Evolutionary conservation across 495 filamentous ascomycete species (phyloP).

Genomic region (Parachaetomium inaequale): DNA sequence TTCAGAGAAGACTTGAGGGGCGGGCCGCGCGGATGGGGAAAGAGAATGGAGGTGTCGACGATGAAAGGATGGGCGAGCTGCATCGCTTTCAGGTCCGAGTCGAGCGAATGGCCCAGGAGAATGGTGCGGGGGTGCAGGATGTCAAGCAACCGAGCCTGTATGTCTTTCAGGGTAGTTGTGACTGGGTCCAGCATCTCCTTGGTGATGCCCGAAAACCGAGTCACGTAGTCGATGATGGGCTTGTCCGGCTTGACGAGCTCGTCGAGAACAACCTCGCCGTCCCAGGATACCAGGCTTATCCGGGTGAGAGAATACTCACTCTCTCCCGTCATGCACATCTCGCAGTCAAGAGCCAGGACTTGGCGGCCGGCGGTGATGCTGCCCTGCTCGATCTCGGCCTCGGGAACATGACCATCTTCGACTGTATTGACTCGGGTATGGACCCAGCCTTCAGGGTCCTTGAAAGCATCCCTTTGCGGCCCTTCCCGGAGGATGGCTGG

Average conservation of each 20-base stretch:
- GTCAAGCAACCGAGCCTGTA: slow-evolving; percentile 70
- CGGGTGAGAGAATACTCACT: slow-evolving; percentile 76
- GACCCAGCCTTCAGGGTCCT: slow-evolving; percentile 70
- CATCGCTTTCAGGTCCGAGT: slow-evolving; percentile 81
- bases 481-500: slow-evolving; percentile 57
- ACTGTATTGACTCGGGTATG: slow-evolving; percentile 66
- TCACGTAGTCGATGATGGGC: slow-evolving; percentile 86
- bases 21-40: slow-evolving; percentile 53
- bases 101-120: slow-evolving; percentile 85
- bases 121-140: slow-evolving; percentile 73
- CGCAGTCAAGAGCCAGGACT: slow-evolving; percentile 86
- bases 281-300: slow-evolving; percentile 83
- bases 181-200: slow-evolving; percentile 72
- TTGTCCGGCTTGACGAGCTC: slow-evolving; percentile 85
- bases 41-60: slow-evolving; percentile 83
- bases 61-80: slow-evolving; percentile 87
- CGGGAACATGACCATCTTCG: slow-evolving; percentile 63
- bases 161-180: slow-evolving; percentile 77
- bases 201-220: slow-evolving; percentile 87
- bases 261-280: slow-evolving; percentile 76
- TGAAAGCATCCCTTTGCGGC: slow-evolving; percentile 43
- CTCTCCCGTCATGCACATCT: slow-evolving; percentile 86
- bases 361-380: slow-evolving; percentile 79
- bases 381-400: slow-evolving; percentile 68
- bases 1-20: slow-evolving; percentile 71